These are phyloP conservation scores for Beauveria varroae DNA, from an alignment of 2,329 filamentous ascomycete species.

Conservation along the genomic window DNA sequence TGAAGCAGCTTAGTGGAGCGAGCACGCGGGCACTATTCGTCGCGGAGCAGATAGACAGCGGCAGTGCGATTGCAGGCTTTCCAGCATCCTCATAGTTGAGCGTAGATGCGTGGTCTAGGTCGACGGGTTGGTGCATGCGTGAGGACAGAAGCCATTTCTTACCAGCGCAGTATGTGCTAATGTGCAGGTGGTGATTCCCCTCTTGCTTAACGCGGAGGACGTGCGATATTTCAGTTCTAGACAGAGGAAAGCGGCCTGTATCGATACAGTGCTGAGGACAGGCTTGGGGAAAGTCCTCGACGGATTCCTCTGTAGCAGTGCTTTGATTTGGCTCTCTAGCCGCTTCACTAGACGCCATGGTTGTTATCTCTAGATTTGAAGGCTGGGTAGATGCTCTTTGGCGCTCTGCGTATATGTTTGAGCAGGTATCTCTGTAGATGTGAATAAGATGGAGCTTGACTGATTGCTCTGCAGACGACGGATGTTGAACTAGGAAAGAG, in stretches of 20 bases:
- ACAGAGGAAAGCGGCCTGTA: background rate
- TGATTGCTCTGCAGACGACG: too few species aligned
- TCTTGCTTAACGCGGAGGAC: background rate
- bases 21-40: background rate
- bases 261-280: too few species aligned
- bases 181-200: background rate
- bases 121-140: background rate
- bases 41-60: slow-evolving; percentile 1
- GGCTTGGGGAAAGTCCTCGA: too few species aligned
- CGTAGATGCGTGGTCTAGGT: background rate
- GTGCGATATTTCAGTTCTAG: background rate
- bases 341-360: too few species aligned
- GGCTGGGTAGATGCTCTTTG: too few species aligned
- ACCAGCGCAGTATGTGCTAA: background rate
- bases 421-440: too few species aligned
- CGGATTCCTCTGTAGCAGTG: too few species aligned
- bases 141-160: background rate
- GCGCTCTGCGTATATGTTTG: too few species aligned
- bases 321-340: too few species aligned
- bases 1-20: background rate
- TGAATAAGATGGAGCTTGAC: too few species aligned
- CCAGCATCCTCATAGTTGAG: background rate
- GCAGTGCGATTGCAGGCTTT: slow-evolving; percentile 4
- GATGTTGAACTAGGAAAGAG: too few species aligned
- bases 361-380: too few species aligned